Conservation (phyloP, 192 early-diverging fungal genomes). For the Allomyces arbusculus region DNA sequence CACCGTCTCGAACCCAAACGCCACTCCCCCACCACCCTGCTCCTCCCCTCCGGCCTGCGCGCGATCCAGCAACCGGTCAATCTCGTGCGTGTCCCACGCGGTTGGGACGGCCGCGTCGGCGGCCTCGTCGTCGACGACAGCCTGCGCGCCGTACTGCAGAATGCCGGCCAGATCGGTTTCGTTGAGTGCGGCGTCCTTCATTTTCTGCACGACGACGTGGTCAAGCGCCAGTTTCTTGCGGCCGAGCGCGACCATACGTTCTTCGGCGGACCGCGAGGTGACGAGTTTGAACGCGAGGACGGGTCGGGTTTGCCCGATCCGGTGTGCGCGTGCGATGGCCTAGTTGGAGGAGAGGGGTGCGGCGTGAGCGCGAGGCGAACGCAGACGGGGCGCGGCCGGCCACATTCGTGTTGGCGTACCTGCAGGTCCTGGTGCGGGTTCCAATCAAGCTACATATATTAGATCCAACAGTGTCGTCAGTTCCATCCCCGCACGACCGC, state of each 20-base stretch:
- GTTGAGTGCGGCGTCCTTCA: background rate
- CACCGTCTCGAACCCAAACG: too few species aligned
- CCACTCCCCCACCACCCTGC: background rate
- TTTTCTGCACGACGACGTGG: background rate
- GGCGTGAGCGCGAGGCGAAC: too few species aligned
- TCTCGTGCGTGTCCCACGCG: background rate
- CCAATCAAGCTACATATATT: conserved; percentile 18
- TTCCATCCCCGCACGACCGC: too few species aligned
- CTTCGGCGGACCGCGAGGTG: background rate
- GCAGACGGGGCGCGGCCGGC: too few species aligned
- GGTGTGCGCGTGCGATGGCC: conserved; percentile 47
- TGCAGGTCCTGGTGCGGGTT: conserved; percentile 55
- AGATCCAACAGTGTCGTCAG: too few species aligned
- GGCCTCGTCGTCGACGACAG: background rate
- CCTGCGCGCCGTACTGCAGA: background rate
- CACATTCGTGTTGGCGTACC: background rate
- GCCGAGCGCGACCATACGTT: background rate
- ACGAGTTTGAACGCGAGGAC: conserved; percentile 13
- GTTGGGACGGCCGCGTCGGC: background rate
- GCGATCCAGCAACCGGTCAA: background rate
- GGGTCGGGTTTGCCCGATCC: conserved; percentile 47
- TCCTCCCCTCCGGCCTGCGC: background rate
- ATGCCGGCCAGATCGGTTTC: background rate
- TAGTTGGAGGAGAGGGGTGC: too few species aligned
- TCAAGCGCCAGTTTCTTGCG: background rate